Base-by-base conservation (phyloP, 257 asterid genomes). In the Cinchona pubescens region DNA sequence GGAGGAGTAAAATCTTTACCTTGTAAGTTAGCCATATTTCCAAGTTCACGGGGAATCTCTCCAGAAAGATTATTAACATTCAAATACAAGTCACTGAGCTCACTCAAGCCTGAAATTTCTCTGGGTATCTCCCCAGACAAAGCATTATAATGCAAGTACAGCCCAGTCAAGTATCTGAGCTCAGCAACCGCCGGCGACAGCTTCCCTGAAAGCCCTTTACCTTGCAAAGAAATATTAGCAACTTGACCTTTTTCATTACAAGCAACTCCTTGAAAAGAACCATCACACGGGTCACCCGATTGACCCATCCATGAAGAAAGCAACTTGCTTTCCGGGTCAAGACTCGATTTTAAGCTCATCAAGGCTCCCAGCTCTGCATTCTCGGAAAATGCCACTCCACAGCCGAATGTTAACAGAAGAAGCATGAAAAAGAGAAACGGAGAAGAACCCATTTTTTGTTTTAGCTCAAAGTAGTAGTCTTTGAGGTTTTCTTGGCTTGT, bases 141-240 rank as follows among this genome's bases (percentile, higher is more conserved):
- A 55, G 81, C 82, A 85, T 95, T 95, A 79, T 90, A 95, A 71
- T 92, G 97, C 92, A 95, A 77, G 83, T 81, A 95, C 32, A 95
- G 90, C 2, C 92, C 98, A 65, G 96, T 87, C 79, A 95, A 55
- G 83, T 96, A 91, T 88, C 83, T 89, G 21, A 95, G 92, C 79
- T 84, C 92, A 30, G 96, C 92, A 85, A 92, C 87, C 61, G 92
- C 94, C 83, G 99, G 84, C n/a, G 99, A 84, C 53, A 95, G 58
- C 69, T 83, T 91, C 58, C 98, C 99, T 68, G 88, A 78, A 65
- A 94, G 97, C 55, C 97, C 90, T 83, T 87, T 94, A 1, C 97
- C 97, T 85, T 94, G 98, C 82, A 94, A 80, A 0, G 98, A 89
- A 75, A 94, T 88, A 81, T 94, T 94, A 13, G 91, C 89, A 59